phyloP scores from a whole-genome alignment of 208 protist genomes.

The Leishmania lainsoni region DNA sequence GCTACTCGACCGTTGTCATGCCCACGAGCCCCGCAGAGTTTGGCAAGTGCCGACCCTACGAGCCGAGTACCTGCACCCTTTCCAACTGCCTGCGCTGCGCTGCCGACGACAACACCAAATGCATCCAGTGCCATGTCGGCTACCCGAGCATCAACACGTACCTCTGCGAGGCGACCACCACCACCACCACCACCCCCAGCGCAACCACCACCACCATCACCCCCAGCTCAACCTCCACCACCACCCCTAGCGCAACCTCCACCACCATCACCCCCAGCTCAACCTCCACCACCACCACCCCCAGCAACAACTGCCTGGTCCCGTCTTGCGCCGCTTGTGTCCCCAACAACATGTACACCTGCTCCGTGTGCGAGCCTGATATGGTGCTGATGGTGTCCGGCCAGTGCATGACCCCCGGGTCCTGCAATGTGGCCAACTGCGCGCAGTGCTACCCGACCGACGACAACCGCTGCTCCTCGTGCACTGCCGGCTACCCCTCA shows the following conservation, averaged over 20 bases:
- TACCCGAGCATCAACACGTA: conserved; percentile 5
- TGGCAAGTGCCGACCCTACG: conserved; percentile 7
- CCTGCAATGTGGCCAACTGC: conserved; percentile 17
- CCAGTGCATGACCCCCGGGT: conserved; percentile 10
- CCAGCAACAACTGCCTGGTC: not conserved
- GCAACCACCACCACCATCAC: not conserved
- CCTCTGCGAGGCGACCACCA: not conserved
- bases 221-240: not conserved
- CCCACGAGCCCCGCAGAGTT: not conserved
- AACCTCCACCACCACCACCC: not conserved
- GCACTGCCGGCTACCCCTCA: conserved; percentile 18
- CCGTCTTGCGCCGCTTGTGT: not conserved
- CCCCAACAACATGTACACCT: not conserved
- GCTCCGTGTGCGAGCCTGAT: conserved; percentile 1
- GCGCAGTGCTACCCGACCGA: conserved; percentile 19
- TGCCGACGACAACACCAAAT: conserved; percentile 6
- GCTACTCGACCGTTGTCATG: not conserved
- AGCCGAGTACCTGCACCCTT: not conserved
- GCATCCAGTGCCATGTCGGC: conserved; percentile 8
- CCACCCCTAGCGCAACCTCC: too few species aligned
- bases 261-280: not conserved
- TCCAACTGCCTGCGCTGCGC: not conserved
- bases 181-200: not conserved
- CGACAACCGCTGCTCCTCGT: conserved; percentile 23
- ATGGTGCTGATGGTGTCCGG: conserved; percentile 7